phyloP scores from a whole-genome alignment of 2,329 filamentous ascomycete genomes.

The Scedosporium minutisporum region DNA sequence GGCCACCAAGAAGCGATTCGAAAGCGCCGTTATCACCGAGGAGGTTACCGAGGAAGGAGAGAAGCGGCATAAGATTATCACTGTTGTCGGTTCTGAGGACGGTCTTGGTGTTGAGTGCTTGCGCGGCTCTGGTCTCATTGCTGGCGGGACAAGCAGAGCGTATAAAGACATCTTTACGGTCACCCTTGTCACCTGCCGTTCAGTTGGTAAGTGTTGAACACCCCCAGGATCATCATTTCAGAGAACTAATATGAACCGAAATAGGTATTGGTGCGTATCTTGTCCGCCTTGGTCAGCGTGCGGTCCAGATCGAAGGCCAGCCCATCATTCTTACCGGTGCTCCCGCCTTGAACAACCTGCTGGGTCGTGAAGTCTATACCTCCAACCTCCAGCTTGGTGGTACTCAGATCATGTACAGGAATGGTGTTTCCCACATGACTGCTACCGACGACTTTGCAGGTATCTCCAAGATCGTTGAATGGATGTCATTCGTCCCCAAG shows the following conservation, averaged over 20 bases:
- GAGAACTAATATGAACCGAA: background rate
- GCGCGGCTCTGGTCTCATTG: constrained; percentile 94
- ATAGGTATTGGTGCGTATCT: constrained; percentile 93
- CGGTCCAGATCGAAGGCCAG: constrained; percentile 97
- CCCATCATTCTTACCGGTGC: constrained; percentile 98
- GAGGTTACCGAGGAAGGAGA: constrained; percentile 78
- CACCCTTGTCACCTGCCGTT: constrained; percentile 93
- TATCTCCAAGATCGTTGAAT: constrained; percentile 95
- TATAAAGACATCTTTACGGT: constrained; percentile 99
- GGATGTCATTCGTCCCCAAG: constrained; percentile 95
- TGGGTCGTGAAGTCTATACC: constrained; percentile 96
- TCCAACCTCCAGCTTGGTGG: constrained; percentile 98
- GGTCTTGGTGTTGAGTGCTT: constrained; percentile 96
- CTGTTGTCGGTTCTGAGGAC: constrained; percentile 86
- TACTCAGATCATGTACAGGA: constrained; percentile 99
- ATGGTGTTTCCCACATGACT: constrained; percentile 98
- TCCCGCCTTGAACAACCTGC: constrained; percentile 92
- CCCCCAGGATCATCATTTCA: constrained; percentile 10
- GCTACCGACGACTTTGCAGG: constrained; percentile 96
- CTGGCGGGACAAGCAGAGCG: constrained; percentile 89
- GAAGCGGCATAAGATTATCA: constrained; percentile 86
- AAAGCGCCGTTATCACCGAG: constrained; percentile 68
- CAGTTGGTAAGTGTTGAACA: constrained; percentile 59
- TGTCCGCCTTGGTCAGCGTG: constrained; percentile 94
- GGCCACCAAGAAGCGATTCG: constrained; percentile 77